A percentile compares a stretch with the other conserved stretches of the same genome.
Conservation (phyloP, 148 eudicot genomes). For the Spergularia marina region DNA sequence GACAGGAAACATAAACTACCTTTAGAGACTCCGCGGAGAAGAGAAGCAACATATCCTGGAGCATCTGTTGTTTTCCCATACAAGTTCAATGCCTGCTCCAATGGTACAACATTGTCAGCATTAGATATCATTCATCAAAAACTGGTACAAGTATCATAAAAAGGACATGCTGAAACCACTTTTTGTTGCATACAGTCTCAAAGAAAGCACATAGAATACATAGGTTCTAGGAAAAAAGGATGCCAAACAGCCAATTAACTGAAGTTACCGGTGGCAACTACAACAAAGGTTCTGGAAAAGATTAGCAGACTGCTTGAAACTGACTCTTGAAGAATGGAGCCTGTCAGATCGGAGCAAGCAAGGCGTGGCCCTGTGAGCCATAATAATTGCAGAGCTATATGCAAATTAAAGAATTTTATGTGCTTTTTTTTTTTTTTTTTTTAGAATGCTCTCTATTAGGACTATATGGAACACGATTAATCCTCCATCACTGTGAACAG, state of each 20-base stretch:
- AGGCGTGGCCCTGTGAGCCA: too few relatives aligned
- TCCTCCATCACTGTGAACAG: background rate
- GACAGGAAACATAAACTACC: conserved; percentile 42
- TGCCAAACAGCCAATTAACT: too few relatives aligned
- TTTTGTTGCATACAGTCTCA: background rate
- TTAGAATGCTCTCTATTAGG: too few relatives aligned
- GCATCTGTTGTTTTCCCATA: conserved; percentile 58
- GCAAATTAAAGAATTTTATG: too few relatives aligned
- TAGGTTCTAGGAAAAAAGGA: background rate
- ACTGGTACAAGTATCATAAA: background rate
- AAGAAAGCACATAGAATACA: background rate
- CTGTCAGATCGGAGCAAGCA: too few relatives aligned
- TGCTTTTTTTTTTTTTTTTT: too few relatives aligned
- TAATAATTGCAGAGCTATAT: too few relatives aligned
- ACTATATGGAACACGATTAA: too few relatives aligned
- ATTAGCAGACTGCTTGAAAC: too few relatives aligned
- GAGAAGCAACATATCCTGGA: conserved; percentile 64
- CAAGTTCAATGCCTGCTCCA: conserved; percentile 71
- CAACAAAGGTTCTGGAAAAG: too few relatives aligned
- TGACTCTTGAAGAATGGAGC: too few relatives aligned
- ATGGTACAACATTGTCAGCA: conserved; percentile 19
- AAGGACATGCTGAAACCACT: background rate
- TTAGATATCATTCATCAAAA: background rate
- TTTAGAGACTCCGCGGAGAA: conserved; percentile 56
- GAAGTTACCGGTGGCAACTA: too few relatives aligned